phyloP scores from a whole-genome alignment of 139 green algal genomes.

The Yamagishiella unicocca region DNA sequence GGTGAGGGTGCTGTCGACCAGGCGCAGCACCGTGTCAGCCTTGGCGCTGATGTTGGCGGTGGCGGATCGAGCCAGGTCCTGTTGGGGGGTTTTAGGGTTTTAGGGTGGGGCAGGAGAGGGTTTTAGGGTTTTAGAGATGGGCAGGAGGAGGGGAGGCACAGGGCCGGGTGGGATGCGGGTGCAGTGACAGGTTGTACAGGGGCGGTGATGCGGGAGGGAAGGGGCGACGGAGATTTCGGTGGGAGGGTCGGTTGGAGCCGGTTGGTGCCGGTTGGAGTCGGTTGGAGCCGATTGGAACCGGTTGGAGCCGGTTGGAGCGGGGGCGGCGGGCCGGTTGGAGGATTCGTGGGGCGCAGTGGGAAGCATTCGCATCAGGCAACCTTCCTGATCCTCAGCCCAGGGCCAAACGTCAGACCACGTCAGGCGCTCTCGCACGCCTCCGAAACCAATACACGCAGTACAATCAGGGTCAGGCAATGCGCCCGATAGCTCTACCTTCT shows the following conservation, averaged over 20 bases:
- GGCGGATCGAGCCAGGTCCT: neutral
- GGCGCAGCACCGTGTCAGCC: neutral
- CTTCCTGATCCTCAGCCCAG: too few relatives aligned
- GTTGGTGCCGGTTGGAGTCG: neutral
- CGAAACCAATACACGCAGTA: too few relatives aligned
- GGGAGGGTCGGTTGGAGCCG: neutral
- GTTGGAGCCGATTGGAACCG: neutral
- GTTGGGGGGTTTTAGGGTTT: too few relatives aligned
- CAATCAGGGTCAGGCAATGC: too few relatives aligned
- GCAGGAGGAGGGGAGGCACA: too few relatives aligned
- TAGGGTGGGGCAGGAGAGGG: too few relatives aligned
- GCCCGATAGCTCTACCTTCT: too few relatives aligned
- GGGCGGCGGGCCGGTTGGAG: neutral
- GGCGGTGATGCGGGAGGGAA: neutral
- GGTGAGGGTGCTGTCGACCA: neutral
- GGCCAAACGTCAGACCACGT: too few relatives aligned
- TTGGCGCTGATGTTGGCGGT: neutral
- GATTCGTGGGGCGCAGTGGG: neutral
- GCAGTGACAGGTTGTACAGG: neutral
- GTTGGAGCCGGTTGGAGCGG: neutral
- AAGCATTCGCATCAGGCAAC: too few relatives aligned
- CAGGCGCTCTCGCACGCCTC: too few relatives aligned
- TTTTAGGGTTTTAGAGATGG: too few relatives aligned
- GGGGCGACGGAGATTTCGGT: neutral
- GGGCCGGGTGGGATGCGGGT: neutral